Percentiles rank a stretch among this genome's conserved stretches.
Conservation (phyloP, 2,329 filamentous ascomycete species). For the Pyrenochaeta sp. region DNA sequence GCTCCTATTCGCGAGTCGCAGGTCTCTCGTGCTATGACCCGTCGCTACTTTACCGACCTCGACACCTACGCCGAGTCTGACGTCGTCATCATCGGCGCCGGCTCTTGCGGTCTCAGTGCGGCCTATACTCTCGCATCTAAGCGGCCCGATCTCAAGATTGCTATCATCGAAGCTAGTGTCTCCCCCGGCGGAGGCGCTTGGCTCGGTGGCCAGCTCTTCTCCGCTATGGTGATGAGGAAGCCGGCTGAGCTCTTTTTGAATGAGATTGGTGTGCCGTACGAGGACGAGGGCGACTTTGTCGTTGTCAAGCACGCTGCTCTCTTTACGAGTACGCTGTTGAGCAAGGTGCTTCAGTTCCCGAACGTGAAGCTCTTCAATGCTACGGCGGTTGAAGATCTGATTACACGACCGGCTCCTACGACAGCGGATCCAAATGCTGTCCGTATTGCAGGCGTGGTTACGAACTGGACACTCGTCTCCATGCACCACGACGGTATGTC, state of each 20-base stretch:
- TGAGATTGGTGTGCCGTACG: constrained; percentile 83
- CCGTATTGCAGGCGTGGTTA: constrained; percentile 87
- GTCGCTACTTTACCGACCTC: constrained; percentile 90
- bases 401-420: constrained; percentile 71
- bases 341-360: constrained; percentile 81
- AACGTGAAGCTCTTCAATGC: constrained; percentile 98
- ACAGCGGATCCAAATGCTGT: constrained; percentile 60
- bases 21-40: constrained; percentile 91
- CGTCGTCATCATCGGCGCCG: constrained; percentile 91
- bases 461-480: constrained; percentile 92
- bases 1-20: constrained; percentile 89
- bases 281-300: constrained; percentile 87
- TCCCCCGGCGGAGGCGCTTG: constrained; percentile 86
- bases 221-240: constrained; percentile 94
- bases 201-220: constrained; percentile 94
- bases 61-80: constrained; percentile 91
- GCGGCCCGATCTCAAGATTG: constrained; percentile 89
- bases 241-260: constrained; percentile 85
- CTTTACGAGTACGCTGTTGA: constrained; percentile 88
- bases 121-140: constrained; percentile 85
- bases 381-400: constrained; percentile 89
- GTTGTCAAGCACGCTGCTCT: constrained; percentile 94
- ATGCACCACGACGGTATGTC: constrained; percentile 57
- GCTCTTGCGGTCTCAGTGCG: constrained; percentile 84
- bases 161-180: constrained; percentile 87